These are phyloP conservation scores for Bauhinia variegata DNA, from an alignment of 306 rosid species.

Conservation along the genomic window DNA sequence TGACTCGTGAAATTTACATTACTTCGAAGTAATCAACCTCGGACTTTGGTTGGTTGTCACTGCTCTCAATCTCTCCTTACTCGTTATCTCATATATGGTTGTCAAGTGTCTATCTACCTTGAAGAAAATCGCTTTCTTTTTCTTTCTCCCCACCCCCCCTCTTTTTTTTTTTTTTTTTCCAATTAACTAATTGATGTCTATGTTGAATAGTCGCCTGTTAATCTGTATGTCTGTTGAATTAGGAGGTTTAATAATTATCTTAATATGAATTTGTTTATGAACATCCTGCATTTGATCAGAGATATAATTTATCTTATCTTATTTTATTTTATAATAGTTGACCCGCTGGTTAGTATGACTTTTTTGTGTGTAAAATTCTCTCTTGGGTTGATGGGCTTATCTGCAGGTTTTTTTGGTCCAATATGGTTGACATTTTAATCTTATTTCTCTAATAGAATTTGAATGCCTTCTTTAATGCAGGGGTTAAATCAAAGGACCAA, in stretches of 20 bases:
- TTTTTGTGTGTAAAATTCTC: background rate
- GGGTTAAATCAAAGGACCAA: conserved; percentile 79
- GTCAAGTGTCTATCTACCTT: too few species aligned
- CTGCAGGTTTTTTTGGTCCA: background rate
- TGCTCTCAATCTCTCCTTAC: too few species aligned
- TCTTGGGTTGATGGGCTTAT: background rate
- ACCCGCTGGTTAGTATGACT: background rate
- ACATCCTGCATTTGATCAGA: too few species aligned
- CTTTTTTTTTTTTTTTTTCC: too few species aligned
- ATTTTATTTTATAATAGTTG: conserved; percentile 29
- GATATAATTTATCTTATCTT: too few species aligned
- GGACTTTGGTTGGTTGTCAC: too few species aligned
- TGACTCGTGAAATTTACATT: too few species aligned
- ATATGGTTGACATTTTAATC: background rate
- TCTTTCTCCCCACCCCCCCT: too few species aligned
- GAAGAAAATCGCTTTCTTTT: too few species aligned
- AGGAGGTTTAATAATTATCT: background rate
- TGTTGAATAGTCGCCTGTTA: conserved; percentile 6
- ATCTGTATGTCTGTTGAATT: background rate
- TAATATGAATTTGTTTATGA: background rate
- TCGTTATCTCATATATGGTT: too few species aligned
- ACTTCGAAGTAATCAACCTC: too few species aligned
- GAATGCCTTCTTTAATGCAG: conserved; percentile 45
- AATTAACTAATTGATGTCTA: too few species aligned
- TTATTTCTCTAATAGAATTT: conserved; percentile 15